phyloP scores from a whole-genome alignment of 2,329 filamentous ascomycete genomes.

The Fusarium lateritium region DNA sequence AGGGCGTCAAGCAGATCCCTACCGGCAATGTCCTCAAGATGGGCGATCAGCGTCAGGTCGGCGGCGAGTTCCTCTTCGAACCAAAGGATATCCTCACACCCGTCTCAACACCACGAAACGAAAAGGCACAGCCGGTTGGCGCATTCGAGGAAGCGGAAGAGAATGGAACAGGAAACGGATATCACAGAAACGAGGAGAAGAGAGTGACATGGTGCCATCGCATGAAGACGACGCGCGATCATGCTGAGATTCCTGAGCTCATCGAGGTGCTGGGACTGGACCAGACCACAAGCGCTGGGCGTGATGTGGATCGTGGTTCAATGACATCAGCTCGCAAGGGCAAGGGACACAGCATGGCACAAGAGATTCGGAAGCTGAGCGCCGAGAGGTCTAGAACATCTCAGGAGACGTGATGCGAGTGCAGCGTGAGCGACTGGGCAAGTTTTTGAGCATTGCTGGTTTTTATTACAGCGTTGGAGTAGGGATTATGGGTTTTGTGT shows the following conservation, averaged over 20 bases:
- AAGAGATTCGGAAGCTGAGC: slow-evolving; percentile 64
- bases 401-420: slow-evolving; percentile 22
- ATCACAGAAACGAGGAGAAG: slow-evolving; percentile 64
- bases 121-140: slow-evolving; percentile 45
- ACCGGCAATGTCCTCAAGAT: slow-evolving; percentile 72
- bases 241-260: slow-evolving; percentile 78
- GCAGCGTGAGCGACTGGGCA: neutral
- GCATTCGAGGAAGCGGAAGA: slow-evolving; percentile 40
- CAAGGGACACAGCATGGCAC: slow-evolving; percentile 66
- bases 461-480: slow-evolving; percentile 47
- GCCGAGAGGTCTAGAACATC: slow-evolving; percentile 40
- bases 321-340: slow-evolving; percentile 65
- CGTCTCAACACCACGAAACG: slow-evolving; percentile 60
- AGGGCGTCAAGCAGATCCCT: slow-evolving; percentile 71
- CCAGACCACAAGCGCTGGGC: slow-evolving; percentile 40
- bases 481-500: slow-evolving; percentile 26
- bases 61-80: slow-evolving; percentile 86
- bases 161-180: slow-evolving; percentile 1
- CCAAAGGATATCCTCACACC: slow-evolving; percentile 62
- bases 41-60: slow-evolving; percentile 78
- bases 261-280: slow-evolving; percentile 73
- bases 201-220: slow-evolving; percentile 83
- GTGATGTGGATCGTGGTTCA: slow-evolving; percentile 47
- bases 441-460: slow-evolving; percentile 30
- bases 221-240: slow-evolving; percentile 85